Conservation (phyloP, 1,284 basidiomycete species). For the Trichosporon faecale region DNA sequence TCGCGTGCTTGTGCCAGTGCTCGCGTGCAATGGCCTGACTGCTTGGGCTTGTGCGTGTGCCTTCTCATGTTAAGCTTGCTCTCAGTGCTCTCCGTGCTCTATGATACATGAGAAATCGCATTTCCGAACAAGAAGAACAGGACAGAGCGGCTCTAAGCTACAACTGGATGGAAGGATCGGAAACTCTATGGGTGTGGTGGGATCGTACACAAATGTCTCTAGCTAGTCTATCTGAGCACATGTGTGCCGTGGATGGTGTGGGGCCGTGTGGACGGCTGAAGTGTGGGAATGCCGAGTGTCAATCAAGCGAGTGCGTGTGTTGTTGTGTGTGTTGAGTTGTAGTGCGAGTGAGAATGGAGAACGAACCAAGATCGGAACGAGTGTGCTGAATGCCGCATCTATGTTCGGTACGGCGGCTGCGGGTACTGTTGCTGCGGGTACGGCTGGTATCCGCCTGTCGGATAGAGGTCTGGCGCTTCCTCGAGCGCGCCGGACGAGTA, state of each 20-base stretch:
- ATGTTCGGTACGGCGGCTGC: background rate
- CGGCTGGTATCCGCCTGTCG: background rate
- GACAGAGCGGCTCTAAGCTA: background rate
- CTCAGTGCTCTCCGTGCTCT: background rate
- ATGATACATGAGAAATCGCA: background rate
- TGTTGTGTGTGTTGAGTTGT: background rate
- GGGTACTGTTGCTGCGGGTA: background rate
- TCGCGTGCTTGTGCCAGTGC: background rate
- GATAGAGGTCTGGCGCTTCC: background rate
- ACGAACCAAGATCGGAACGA: background rate
- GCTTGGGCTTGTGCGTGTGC: background rate
- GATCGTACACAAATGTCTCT: slow-evolving; percentile 1
- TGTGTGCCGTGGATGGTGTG: background rate
- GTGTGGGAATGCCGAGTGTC: too few relatives aligned
- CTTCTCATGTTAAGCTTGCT: background rate
- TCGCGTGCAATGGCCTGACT: background rate
- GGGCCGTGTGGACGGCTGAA: background rate
- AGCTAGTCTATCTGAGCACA: background rate
- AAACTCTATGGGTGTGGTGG: background rate
- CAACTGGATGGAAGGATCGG: background rate
- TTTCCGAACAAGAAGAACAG: background rate
- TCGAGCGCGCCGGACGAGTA: background rate
- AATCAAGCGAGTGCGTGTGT: background rate
- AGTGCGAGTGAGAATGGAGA: background rate
- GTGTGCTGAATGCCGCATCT: background rate